Evolutionary conservation across 2,329 filamentous ascomycete species (phyloP).

Genomic region (Cladophialophora bantiana): DNA sequence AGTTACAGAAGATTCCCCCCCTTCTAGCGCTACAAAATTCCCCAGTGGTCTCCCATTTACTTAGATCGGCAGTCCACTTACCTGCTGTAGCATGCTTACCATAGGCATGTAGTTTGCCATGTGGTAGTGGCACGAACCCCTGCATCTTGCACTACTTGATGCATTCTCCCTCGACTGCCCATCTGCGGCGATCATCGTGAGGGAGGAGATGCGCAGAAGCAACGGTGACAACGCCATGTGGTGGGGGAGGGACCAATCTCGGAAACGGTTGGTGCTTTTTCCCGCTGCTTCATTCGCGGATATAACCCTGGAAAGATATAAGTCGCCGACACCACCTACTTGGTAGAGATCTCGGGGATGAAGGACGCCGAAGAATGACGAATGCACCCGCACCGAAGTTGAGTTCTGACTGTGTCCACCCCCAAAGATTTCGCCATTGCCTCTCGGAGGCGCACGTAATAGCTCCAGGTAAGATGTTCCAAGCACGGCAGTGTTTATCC

Average conservation of each 20-base stretch:
- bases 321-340: not conserved
- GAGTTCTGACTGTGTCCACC: constrained; percentile 1
- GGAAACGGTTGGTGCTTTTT: not conserved
- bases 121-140: not conserved
- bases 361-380: not conserved
- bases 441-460: not conserved
- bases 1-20: not conserved
- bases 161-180: not conserved
- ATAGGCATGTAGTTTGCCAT: not conserved
- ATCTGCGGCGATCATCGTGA: not conserved
- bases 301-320: not conserved
- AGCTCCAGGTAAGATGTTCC: not conserved
- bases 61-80: not conserved
- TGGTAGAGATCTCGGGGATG: not conserved
- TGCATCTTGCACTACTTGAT: not conserved
- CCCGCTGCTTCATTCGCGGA: not conserved
- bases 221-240: not conserved
- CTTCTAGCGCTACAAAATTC: not conserved
- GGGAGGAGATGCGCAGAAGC: not conserved
- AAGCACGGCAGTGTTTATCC: not conserved
- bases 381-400: not conserved
- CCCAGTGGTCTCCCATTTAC: not conserved
- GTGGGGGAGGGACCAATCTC: constrained; percentile 1
- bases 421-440: not conserved
- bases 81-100: constrained; percentile 1